phyloP scores from a whole-genome alignment of 2,329 filamentous ascomycete species.

The Neophaeococcomyces mojaviensis region DNA sequence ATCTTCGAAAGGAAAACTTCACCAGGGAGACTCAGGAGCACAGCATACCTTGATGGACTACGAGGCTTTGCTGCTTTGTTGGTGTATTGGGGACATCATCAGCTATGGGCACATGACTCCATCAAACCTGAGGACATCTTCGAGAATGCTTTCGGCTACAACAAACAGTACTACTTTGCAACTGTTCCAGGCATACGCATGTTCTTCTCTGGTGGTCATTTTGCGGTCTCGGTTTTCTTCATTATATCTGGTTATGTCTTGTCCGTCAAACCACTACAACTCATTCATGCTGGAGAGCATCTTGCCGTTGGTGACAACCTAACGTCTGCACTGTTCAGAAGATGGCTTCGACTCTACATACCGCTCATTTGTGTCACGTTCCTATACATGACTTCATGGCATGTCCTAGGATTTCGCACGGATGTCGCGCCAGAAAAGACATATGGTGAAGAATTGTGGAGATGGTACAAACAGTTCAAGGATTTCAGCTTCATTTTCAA shows the following conservation, averaged over 20 bases:
- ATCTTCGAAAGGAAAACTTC: background rate
- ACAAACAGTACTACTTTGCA: conserved; percentile 43
- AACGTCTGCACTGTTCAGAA: conserved; percentile 37
- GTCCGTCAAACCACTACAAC: conserved; percentile 34
- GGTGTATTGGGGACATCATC: conserved; percentile 59
- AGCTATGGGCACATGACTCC: conserved; percentile 49
- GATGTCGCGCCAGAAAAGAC: conserved; percentile 22
- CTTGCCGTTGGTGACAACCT: conserved; percentile 43
- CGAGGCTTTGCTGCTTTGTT: conserved; percentile 60
- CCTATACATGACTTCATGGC: conserved; percentile 41
- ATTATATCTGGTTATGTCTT: conserved; percentile 43
- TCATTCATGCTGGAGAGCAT: conserved; percentile 36
- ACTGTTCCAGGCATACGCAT: conserved; percentile 51
- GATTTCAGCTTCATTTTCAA: conserved; percentile 59
- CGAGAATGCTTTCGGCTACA: conserved; percentile 49
- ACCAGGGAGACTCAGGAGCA: conserved; percentile 31
- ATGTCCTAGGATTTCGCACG: conserved; percentile 43
- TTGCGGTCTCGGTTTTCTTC: conserved; percentile 39
- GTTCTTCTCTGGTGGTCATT: conserved; percentile 47
- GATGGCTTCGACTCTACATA: conserved; percentile 36
- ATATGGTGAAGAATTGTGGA: conserved; percentile 15
- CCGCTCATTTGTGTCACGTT: conserved; percentile 34
- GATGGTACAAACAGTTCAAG: conserved; percentile 17
- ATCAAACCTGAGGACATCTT: conserved; percentile 33
- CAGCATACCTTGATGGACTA: conserved; percentile 57